phyloP scores from a whole-genome alignment of 768 basidiomycete genomes.

The Tulasnella sp. region DNA sequence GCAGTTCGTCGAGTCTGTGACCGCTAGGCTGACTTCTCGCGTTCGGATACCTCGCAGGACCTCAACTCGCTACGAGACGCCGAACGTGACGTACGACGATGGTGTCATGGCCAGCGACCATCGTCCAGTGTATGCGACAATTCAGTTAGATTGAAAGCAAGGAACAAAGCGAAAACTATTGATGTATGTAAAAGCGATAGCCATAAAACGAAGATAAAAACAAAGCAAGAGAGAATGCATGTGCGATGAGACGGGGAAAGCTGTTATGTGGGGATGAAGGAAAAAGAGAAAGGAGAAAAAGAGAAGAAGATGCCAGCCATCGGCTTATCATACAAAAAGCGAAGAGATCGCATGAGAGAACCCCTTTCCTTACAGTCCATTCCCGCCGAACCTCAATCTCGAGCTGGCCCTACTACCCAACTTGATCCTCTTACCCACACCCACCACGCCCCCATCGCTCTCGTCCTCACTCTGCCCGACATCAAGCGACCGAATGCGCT shows the following conservation, averaged over 20 bases:
- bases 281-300: background rate
- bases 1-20: background rate
- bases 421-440: background rate
- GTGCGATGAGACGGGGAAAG: background rate
- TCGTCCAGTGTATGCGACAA: constrained; percentile 35
- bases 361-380: too few relatives aligned
- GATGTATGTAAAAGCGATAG: background rate
- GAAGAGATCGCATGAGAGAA: background rate
- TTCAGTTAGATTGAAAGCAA: background rate
- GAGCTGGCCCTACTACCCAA: background rate
- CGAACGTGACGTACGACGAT: constrained; percentile 35
- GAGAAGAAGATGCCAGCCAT: background rate
- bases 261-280: background rate
- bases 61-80: constrained; percentile 29
- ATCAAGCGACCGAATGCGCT: background rate
- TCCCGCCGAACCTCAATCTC: background rate
- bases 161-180: background rate
- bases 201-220: background rate
- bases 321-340: too few relatives aligned
- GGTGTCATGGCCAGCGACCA: constrained; percentile 46
- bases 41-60: constrained; percentile 20
- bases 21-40: background rate
- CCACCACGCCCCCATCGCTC: background rate
- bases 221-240: background rate
- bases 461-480: background rate